A percentile compares a stretch with the other conserved stretches of the same genome.
phyloP scores from a whole-genome alignment of 257 asterid species.

The Gynochthodes officinalis region DNA sequence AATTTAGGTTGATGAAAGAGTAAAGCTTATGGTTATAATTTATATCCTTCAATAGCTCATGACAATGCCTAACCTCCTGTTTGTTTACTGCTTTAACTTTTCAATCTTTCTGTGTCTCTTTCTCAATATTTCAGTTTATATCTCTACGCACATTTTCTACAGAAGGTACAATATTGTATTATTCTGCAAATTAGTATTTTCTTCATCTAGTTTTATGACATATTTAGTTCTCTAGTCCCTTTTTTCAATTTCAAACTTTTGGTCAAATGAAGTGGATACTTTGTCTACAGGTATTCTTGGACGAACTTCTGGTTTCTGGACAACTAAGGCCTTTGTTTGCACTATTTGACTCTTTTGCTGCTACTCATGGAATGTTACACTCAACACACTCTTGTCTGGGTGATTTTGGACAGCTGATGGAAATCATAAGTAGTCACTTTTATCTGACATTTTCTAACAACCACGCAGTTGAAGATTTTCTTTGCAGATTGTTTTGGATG shows the following conservation, averaged over 20 bases:
- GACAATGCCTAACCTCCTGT: background rate
- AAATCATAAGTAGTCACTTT: constrained; percentile 57
- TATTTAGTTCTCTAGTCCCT: background rate
- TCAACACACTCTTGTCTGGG: constrained; percentile 32
- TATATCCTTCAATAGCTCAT: background rate
- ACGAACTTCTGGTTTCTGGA: constrained; percentile 62
- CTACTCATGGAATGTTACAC: constrained; percentile 31
- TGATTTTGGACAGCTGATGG: constrained; percentile 51
- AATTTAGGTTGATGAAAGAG: background rate
- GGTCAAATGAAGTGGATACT: constrained; percentile 19
- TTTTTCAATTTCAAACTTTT: constrained; percentile 1
- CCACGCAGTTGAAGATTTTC: constrained; percentile 45
- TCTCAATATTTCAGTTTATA: background rate
- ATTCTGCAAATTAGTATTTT: background rate
- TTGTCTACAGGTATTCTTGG: constrained; percentile 59
- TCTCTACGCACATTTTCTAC: background rate
- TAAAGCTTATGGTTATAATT: background rate
- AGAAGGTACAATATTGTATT: background rate
- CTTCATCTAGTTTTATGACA: background rate
- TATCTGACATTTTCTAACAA: constrained; percentile 54
- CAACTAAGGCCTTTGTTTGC: constrained; percentile 41
- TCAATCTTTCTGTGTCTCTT: background rate
- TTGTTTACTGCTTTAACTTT: background rate
- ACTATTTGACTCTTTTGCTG: constrained; percentile 42
- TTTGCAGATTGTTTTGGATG: constrained; percentile 42